A percentile compares a stretch with the other conserved stretches of the same genome.
Conservation (phyloP, 2,329 filamentous ascomycete genomes). For the Dactylellina leptospora region DNA sequence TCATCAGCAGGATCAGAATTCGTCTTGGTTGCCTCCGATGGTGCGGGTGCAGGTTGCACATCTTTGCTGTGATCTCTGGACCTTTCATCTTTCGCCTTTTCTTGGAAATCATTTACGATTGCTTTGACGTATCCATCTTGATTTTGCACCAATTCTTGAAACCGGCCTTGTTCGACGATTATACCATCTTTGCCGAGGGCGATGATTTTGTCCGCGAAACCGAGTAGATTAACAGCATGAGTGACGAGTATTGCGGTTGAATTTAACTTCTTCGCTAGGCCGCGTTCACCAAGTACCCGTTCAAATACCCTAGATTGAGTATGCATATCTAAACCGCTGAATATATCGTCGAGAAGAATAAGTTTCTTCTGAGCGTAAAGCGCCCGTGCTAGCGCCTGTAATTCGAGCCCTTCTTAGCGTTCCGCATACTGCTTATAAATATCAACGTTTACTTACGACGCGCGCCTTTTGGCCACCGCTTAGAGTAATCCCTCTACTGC, state of each 20-base stretch:
- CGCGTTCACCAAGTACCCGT: constrained; percentile 58
- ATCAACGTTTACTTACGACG: constrained; percentile 54
- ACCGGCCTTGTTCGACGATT: constrained; percentile 61
- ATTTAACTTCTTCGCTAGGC: constrained; percentile 57
- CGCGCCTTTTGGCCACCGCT: constrained; percentile 65
- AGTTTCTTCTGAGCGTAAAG: constrained; percentile 59
- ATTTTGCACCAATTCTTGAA: constrained; percentile 59
- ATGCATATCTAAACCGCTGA: constrained; percentile 60
- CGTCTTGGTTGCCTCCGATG: neutral
- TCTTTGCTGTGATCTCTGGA: constrained; percentile 19
- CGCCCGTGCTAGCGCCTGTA: constrained; percentile 61
- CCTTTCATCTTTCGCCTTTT: neutral
- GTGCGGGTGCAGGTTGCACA: neutral
- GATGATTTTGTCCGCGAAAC: constrained; percentile 62
- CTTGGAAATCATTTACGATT: constrained; percentile 14
- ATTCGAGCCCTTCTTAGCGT: neutral
- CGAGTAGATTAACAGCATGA: constrained; percentile 60
- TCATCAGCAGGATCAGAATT: constrained; percentile 14
- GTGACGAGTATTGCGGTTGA: constrained; percentile 61
- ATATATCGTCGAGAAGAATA: constrained; percentile 61
- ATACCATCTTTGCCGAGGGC: constrained; percentile 59
- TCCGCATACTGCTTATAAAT: neutral
- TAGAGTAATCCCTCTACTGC: constrained; percentile 63
- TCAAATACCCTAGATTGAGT: constrained; percentile 60
- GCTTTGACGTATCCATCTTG: constrained; percentile 58